Conservation (phyloP, 805 yeast genomes). For the Metschnikowia cerradonensis region DNA sequence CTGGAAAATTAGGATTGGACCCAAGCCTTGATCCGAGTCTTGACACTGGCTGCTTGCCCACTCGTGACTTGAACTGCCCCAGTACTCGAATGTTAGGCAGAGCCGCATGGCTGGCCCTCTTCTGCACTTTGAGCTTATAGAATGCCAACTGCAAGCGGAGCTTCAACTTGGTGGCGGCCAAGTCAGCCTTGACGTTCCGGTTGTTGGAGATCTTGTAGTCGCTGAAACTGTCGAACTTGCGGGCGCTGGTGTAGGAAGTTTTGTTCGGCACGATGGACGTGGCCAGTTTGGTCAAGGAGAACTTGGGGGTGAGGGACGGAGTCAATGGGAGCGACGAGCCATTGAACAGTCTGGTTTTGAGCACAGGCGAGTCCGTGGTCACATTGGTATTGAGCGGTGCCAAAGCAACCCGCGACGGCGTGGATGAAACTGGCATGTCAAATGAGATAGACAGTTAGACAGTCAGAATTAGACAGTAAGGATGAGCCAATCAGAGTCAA, state of each 20-base stretch:
- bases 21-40: background rate
- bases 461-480: too few relatives aligned
- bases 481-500: too few relatives aligned
- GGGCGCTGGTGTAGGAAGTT: constrained; percentile 6
- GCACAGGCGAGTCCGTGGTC: constrained; percentile 14
- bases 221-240: constrained; percentile 22
- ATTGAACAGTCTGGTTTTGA: constrained; percentile 11
- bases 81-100: constrained; percentile 13
- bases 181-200: constrained; percentile 31
- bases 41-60: background rate
- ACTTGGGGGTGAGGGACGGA: constrained; percentile 16
- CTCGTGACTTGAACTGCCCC: background rate
- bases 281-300: constrained; percentile 15
- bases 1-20: too few relatives aligned
- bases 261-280: constrained; percentile 11
- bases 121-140: constrained; percentile 31
- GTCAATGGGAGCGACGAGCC: constrained; percentile 16
- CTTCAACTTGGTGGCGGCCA: constrained; percentile 42
- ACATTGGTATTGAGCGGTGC: constrained; percentile 34
- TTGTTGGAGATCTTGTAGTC: constrained; percentile 22
- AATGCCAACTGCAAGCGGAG: constrained; percentile 41
- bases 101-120: constrained; percentile 12
- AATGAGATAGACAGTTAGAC: background rate
- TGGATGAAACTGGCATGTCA: constrained; percentile 15
- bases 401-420: constrained; percentile 31